A percentile compares a stretch with the other conserved stretches of the same genome.
Evolutionary conservation across 176 grass and related monocot species (phyloP).

Genomic region (Avena eriantha): DNA sequence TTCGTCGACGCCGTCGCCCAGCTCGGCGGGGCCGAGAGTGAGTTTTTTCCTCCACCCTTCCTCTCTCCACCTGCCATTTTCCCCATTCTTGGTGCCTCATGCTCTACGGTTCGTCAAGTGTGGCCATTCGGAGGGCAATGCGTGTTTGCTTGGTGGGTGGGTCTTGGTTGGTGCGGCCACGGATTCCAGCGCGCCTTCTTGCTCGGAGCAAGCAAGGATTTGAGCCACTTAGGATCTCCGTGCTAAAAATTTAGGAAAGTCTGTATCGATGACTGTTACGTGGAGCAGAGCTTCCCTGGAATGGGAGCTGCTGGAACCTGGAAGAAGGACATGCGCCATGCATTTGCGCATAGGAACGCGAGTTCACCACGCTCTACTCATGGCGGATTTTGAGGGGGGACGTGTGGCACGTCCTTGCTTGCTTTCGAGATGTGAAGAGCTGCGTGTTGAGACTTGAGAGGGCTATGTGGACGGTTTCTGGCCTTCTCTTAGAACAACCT

Average conservation of each 20-base stretch:
- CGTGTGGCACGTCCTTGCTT: background rate
- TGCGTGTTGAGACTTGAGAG: background rate
- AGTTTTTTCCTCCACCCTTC: conserved; percentile 25
- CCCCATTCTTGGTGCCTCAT: background rate
- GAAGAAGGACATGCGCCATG: background rate
- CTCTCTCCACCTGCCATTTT: background rate
- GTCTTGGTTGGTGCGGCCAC: background rate
- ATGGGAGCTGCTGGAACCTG: background rate
- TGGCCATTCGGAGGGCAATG: conserved; percentile 48
- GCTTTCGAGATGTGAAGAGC: background rate
- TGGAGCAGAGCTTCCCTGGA: background rate
- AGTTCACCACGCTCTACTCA: conserved; percentile 1
- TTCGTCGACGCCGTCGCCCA: conserved; percentile 98
- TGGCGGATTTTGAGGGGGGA: background rate
- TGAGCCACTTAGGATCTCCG: conserved; percentile 9
- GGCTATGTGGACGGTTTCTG: conserved; percentile 23
- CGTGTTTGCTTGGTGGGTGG: background rate
- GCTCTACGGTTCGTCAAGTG: background rate
- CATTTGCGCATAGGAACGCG: background rate
- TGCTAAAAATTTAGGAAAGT: background rate
- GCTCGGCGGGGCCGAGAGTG: conserved; percentile 97
- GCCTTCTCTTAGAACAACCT: background rate
- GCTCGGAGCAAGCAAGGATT: background rate
- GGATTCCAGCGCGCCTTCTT: background rate
- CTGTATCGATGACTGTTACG: background rate